These are phyloP conservation scores for Cladophialophora chaetospira DNA, from an alignment of 2,329 filamentous ascomycete species.

Conservation along the genomic window DNA sequence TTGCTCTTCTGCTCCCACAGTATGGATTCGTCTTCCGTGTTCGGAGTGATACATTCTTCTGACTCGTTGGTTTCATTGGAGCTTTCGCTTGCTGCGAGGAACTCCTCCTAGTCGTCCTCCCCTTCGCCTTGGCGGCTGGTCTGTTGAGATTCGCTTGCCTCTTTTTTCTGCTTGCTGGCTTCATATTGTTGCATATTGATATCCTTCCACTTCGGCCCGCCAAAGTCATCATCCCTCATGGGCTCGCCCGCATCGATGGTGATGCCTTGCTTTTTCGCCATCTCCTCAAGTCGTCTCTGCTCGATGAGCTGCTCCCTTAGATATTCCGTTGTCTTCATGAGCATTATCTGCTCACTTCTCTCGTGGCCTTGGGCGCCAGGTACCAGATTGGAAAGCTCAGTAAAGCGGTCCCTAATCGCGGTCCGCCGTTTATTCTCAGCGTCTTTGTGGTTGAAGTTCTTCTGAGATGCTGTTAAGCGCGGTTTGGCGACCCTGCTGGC, in stretches of 20 bases:
- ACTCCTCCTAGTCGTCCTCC: constrained; percentile 10
- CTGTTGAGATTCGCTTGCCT: not conserved
- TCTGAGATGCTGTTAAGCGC: constrained; percentile 68
- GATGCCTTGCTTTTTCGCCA: constrained; percentile 26
- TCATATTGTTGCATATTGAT: constrained; percentile 31
- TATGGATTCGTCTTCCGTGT: too few relatives aligned
- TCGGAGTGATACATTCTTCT: too few relatives aligned
- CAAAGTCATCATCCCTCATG: constrained; percentile 29
- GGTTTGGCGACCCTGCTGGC: constrained; percentile 55
- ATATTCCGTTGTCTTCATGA: constrained; percentile 69
- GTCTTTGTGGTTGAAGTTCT: constrained; percentile 73
- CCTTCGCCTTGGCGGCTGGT: constrained; percentile 15
- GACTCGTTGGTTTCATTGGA: too few relatives aligned
- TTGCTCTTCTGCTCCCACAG: too few relatives aligned
- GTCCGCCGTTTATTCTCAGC: constrained; percentile 67
- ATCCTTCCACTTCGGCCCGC: constrained; percentile 27
- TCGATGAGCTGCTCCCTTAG: constrained; percentile 63
- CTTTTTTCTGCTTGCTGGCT: constrained; percentile 29
- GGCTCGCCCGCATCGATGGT: constrained; percentile 16
- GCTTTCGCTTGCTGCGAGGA: too few relatives aligned
- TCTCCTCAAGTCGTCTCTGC: constrained; percentile 59
- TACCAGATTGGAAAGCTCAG: constrained; percentile 75
- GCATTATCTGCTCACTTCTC: constrained; percentile 80
- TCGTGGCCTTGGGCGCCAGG: constrained; percentile 81
- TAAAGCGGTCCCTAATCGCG: constrained; percentile 81